Evolutionary conservation across 2,329 filamentous ascomycete genomes (phyloP), one percentile per base, ranked within the genome.

Genomic region (Coniochaeta prunicola): DNA sequence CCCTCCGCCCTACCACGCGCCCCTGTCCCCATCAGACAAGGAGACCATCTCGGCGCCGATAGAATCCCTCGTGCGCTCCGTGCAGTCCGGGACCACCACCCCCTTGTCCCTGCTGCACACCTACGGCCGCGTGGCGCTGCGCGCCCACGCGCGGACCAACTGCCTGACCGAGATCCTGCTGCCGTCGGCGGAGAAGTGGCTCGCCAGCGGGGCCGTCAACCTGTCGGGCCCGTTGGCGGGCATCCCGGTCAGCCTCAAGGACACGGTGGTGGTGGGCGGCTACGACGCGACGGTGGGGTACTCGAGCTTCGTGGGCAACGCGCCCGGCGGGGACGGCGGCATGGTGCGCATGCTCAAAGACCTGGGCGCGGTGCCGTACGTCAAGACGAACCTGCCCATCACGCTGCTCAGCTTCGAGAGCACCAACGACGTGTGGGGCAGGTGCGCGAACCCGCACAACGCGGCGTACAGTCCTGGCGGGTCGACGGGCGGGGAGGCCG

Each of bases 321-420:
- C 87, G 15, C 76, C 80, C 38, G 59, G 71, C 0, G 73, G 82
- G 30, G 92, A 97, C 74, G 91, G 92, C 0, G 77, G 84, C 2
- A 83, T 91, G 67, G 87, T 90, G 24, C 83, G 81, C 59, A 73
- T 97, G 45, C 78, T 97, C 57, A 96, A 96, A 69, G 89, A 94
- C 69, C 91, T 91, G 2, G 90, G 92, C 24, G 92, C 92, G 0
- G 81, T 97, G 1, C 92, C 92, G 0, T 96, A 96, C 69, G 91
- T 92, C 63, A 97, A 97, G 78, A 97, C 92, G 0, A 94, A 94
- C 62, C 71, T 96, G 1, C 93, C 92, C 5, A 89, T 93, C 59
- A 96, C 92, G 0, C 81, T 96, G 1, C 80, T 96, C 42, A 92
- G 88, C 59, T 96, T 96, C 67, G 92, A 96, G 72, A 92, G 89